Percentiles rank a stretch among this genome's conserved stretches.
Conservation (phyloP, 2,329 filamentous ascomycete species). For the Sporothrix mexicana region DNA sequence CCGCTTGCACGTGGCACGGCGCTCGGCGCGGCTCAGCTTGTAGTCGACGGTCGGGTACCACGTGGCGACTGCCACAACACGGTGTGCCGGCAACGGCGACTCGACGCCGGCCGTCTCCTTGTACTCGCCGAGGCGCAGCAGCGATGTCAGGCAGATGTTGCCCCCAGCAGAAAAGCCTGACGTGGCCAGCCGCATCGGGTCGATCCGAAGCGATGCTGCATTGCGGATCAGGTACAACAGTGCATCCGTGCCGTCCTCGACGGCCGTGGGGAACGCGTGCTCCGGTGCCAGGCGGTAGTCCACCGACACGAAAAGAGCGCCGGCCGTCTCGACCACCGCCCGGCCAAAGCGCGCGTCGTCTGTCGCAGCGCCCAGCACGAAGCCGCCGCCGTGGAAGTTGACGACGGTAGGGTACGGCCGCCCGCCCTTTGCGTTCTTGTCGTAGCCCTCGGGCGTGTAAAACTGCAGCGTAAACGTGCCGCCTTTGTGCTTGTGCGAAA, state of each 20-base stretch:
- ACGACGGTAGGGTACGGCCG: slow-evolving; percentile 59
- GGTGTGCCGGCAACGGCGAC: slow-evolving; percentile 47
- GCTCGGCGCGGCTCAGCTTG: slow-evolving; percentile 61
- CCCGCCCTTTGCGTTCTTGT: slow-evolving; percentile 19
- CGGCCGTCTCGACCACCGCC: slow-evolving; percentile 53
- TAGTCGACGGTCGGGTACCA: slow-evolving; percentile 70
- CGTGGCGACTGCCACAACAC: slow-evolving; percentile 54
- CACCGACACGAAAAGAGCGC: slow-evolving; percentile 66
- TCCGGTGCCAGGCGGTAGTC: slow-evolving; percentile 72
- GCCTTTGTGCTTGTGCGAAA: slow-evolving; percentile 41
- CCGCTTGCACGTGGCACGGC: slow-evolving; percentile 58
- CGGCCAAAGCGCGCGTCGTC: slow-evolving; percentile 68
- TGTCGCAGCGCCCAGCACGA: slow-evolving; percentile 66
- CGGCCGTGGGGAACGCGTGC: slow-evolving; percentile 66
- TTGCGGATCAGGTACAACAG: slow-evolving; percentile 64
- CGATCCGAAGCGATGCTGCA: slow-evolving; percentile 62
- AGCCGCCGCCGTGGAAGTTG: slow-evolving; percentile 72
- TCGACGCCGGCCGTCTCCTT: slow-evolving; percentile 31
- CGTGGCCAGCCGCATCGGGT: slow-evolving; percentile 61
- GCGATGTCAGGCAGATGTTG: slow-evolving; percentile 57
- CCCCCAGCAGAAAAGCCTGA: slow-evolving; percentile 70
- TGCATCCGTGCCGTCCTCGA: slow-evolving; percentile 70
- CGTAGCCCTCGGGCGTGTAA: slow-evolving; percentile 51
- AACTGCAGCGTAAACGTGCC: slow-evolving; percentile 50
- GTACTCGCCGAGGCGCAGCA: slow-evolving; percentile 45